Conservation (phyloP, 495 filamentous ascomycete species). For the Penicillium bialowiezense region DNA sequence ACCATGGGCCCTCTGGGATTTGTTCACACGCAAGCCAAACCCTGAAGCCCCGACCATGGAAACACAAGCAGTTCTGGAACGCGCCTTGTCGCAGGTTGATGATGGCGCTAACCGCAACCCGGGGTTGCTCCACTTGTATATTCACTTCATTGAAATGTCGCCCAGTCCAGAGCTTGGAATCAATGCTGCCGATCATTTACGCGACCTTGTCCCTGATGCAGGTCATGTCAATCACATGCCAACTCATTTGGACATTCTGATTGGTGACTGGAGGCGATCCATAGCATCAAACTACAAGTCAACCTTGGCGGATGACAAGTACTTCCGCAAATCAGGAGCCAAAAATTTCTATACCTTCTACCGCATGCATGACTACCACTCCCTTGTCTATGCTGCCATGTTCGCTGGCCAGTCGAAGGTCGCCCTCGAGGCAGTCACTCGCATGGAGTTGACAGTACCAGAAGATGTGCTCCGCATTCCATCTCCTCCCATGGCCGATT, state of each 20-base stretch:
- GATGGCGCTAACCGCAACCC: conserved; percentile 45
- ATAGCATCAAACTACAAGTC: conserved; percentile 55
- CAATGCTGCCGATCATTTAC: conserved; percentile 52
- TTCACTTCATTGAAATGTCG: conserved; percentile 71
- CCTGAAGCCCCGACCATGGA: conserved; percentile 50
- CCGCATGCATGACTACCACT: conserved; percentile 60
- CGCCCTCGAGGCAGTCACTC: conserved; percentile 49
- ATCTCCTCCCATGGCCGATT: conserved; percentile 65
- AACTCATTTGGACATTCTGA: conserved; percentile 60
- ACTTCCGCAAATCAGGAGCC: conserved; percentile 42
- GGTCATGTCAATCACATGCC: conserved; percentile 70
- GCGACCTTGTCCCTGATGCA: conserved; percentile 57
- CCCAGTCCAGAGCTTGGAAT: conserved; percentile 53
- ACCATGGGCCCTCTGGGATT: conserved; percentile 60
- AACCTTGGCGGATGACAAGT: conserved; percentile 55
- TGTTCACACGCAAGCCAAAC: conserved; percentile 52
- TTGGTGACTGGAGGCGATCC: conserved; percentile 59
- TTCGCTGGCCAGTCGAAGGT: conserved; percentile 53
- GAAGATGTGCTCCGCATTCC: conserved; percentile 54
- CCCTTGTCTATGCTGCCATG: conserved; percentile 65
- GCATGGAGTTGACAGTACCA: conserved; percentile 52
- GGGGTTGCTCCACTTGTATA: conserved; percentile 62
- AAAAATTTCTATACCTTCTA: conserved; percentile 65
- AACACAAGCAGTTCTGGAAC: conserved; percentile 50
- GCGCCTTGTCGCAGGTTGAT: conserved; percentile 36